Percentiles rank a stretch among this genome's conserved stretches.
phyloP scores from a whole-genome alignment of 2,329 filamentous ascomycete species.

The Colletotrichum theobromicola region DNA sequence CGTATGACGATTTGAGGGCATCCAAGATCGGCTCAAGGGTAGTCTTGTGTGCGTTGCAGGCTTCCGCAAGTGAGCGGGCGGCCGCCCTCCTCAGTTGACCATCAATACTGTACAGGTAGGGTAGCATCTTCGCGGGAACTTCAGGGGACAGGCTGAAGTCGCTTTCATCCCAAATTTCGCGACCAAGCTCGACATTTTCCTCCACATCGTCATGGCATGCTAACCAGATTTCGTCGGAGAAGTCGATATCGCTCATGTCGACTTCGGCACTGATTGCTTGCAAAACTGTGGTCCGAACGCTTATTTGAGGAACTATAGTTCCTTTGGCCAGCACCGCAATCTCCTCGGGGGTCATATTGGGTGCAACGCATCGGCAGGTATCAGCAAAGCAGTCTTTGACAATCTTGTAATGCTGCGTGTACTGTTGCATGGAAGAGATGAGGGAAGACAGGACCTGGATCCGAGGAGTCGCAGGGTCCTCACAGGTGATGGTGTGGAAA shows the following conservation, averaged over 20 bases:
- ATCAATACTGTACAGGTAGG: slow-evolving; percentile 82
- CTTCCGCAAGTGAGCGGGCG: slow-evolving; percentile 80
- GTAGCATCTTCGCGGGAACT: slow-evolving; percentile 71
- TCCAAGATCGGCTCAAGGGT: slow-evolving; percentile 68
- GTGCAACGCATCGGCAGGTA: slow-evolving; percentile 81
- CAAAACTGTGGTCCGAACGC: slow-evolving; percentile 83
- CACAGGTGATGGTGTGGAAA: slow-evolving; percentile 84
- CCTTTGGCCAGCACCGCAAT: slow-evolving; percentile 79
- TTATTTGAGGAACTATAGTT: slow-evolving; percentile 76
- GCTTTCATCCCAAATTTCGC: slow-evolving; percentile 95
- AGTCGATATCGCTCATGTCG: slow-evolving; percentile 85
- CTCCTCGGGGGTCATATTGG: slow-evolving; percentile 78
- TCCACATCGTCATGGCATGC: slow-evolving; percentile 89
- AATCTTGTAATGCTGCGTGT: slow-evolving; percentile 92
- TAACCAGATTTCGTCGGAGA: slow-evolving; percentile 92
- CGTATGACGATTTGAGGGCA: slow-evolving; percentile 73
- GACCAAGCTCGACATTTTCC: slow-evolving; percentile 83
- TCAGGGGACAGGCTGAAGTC: slow-evolving; percentile 72
- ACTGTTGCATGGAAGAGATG: slow-evolving; percentile 83
- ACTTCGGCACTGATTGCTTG: slow-evolving; percentile 92
- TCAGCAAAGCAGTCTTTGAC: slow-evolving; percentile 93
- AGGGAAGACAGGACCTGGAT: slow-evolving; percentile 74
- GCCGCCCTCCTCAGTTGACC: slow-evolving; percentile 83
- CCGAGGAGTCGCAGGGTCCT: slow-evolving; percentile 78
- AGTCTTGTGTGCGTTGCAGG: slow-evolving; percentile 64